Evolutionary conservation across 2,329 filamentous ascomycete species (phyloP), one percentile per base, ranked within the genome.

Genomic region (Pestalotiopsis sp.): DNA sequence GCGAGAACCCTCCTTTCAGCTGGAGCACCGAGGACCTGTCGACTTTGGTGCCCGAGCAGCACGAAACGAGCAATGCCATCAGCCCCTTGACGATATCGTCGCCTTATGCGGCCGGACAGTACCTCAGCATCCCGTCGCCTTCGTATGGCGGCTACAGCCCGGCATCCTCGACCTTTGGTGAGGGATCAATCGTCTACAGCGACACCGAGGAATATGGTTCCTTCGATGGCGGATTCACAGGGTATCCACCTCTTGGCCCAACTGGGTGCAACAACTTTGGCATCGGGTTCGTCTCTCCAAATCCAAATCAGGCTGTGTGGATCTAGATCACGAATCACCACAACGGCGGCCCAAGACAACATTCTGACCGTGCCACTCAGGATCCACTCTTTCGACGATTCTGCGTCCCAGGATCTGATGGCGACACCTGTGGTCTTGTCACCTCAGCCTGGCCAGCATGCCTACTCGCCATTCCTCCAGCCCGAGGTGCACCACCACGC

Each of bases 1-100:
- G 84, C 49, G 75, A 81, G 59, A 89, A 86, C 73, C 85, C 87
- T 17, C 82, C 86, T 27, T 90, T 91, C 78, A 90, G 84, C 80
- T 91, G 90, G 82, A 90, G 88, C 77, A 85, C 87, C 66, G 89
- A 91, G 76, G 86, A 89, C 72, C 81, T 91, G 76, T 86, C 88
- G 36, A 81, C 88, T 73, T 81, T 90, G 74, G 83, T 84, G 70
- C 80, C 83, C 9, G 82, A 58, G 27, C 36, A 87, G 68, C 78
- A 83, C 27, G 80, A 83, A 20, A 82, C 83, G 13, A 79, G 79
- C 59, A 83, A 80, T 59, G 83, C 85, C 58, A 81, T 86, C 73
- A 90, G 85, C 76, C 87, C 88, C 17, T 76, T 89, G 75, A 82
- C 84, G 73, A 80, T 90, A 66, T 87, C 87, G 39, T 90, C 87